A percentile compares a stretch with the other conserved stretches of the same genome.
These are phyloP conservation scores for Cylindrotheca fusiformis DNA, from an alignment of 108 stramenopile species.

Conservation along the genomic window DNA sequence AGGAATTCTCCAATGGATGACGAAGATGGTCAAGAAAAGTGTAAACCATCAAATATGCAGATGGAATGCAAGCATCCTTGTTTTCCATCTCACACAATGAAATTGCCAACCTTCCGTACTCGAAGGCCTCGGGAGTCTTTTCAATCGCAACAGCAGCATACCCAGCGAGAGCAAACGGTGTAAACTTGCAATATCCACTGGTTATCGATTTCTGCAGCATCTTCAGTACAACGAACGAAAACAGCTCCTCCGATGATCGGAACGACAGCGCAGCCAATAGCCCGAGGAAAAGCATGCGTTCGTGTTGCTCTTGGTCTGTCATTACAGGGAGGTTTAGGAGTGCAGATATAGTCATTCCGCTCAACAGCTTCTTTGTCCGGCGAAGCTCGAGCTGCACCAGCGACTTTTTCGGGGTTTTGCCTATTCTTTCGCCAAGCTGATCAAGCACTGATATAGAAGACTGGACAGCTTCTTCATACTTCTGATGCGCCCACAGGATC, in stretches of 20 bases:
- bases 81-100: conserved; percentile 3
- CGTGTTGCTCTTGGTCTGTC: not conserved
- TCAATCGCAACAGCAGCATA: conserved; percentile 4
- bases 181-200: conserved; percentile 1
- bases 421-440: conserved; percentile 2
- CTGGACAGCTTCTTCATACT: conserved; percentile 4
- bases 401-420: not conserved
- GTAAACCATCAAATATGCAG: conserved; percentile 7
- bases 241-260: not conserved
- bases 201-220: conserved; percentile 10
- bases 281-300: conserved; percentile 5
- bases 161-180: conserved; percentile 8
- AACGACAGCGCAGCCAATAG: conserved; percentile 3
- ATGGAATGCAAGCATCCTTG: conserved; percentile 12
- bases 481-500: conserved; percentile 6
- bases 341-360: not conserved
- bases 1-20: not conserved
- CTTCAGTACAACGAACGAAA: not conserved
- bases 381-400: conserved; percentile 7
- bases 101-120: conserved; percentile 5
- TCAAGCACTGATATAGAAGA: conserved; percentile 8
- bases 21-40: conserved; percentile 1
- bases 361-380: conserved; percentile 6
- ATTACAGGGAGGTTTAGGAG: conserved; percentile 2
- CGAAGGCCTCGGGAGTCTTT: conserved; percentile 1